phyloP scores from a whole-genome alignment of 345 rosid genomes.

The Salix udensis region DNA sequence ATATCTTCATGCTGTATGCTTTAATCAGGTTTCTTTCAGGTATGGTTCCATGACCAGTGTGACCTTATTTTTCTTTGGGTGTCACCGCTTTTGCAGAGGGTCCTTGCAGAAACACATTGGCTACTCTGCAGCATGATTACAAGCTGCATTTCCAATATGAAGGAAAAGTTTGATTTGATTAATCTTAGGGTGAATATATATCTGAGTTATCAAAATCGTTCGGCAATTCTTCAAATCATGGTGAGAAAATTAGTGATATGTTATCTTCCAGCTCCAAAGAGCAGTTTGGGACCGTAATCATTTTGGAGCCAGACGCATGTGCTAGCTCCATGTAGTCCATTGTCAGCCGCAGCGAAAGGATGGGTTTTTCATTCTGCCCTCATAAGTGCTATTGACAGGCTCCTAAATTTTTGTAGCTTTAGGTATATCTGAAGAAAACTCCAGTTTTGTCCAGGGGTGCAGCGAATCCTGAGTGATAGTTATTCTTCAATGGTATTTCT shows the following conservation, averaged over 20 bases:
- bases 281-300: not conserved
- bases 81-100: constrained; percentile 64
- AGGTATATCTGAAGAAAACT: too few species aligned
- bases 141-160: constrained; percentile 66
- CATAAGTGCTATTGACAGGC: too few species aligned
- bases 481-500: too few species aligned
- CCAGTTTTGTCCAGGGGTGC: too few species aligned
- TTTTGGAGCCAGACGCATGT: not conserved
- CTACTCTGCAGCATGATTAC: constrained; percentile 71
- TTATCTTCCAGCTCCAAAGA: not conserved
- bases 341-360: too few species aligned
- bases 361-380: too few species aligned
- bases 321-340: too few species aligned
- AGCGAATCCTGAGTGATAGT: too few species aligned
- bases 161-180: constrained; percentile 69
- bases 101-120: constrained; percentile 77
- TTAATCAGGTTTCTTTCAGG: not conserved
- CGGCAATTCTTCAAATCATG: not conserved
- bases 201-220: too few species aligned
- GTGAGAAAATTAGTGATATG: not conserved
- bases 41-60: not conserved
- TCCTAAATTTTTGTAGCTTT: too few species aligned
- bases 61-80: constrained; percentile 9
- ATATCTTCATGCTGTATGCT: constrained; percentile 63
- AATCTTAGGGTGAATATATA: not conserved